These are phyloP conservation scores for Bipolaris victoriae DNA, from an alignment of 2,329 filamentous ascomycete species.

Conservation along the genomic window DNA sequence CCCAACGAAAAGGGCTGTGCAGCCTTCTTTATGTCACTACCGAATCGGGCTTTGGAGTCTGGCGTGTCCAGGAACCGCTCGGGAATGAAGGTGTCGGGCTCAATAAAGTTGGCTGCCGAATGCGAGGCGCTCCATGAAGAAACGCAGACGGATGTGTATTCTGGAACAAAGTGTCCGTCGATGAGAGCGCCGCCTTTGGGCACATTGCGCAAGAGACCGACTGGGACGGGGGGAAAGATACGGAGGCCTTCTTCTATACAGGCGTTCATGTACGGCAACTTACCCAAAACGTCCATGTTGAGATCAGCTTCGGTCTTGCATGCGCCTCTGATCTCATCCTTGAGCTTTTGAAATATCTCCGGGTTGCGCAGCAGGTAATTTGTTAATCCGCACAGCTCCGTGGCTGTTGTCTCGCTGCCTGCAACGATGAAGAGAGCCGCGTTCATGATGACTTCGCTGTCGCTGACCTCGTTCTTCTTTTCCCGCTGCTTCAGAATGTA, in stretches of 20 bases:
- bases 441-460: constrained; percentile 44
- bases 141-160: constrained; percentile 35
- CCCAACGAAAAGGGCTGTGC: constrained; percentile 42
- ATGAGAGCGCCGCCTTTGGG: constrained; percentile 47
- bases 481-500: constrained; percentile 42
- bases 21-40: constrained; percentile 37
- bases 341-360: constrained; percentile 29
- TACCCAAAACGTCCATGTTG: constrained; percentile 38
- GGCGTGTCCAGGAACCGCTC: constrained; percentile 44
- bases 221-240: constrained; percentile 55
- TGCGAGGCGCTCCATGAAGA: constrained; percentile 39
- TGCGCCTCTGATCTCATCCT: constrained; percentile 35
- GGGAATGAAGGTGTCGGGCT: constrained; percentile 43
- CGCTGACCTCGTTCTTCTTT: constrained; percentile 44
- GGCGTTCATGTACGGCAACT: constrained; percentile 52
- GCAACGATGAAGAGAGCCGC: constrained; percentile 43
- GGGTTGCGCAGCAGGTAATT: constrained; percentile 41
- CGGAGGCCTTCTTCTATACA: constrained; percentile 56
- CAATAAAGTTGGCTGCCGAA: constrained; percentile 39
- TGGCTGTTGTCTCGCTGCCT: constrained; percentile 45
- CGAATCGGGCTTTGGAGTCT: constrained; percentile 23
- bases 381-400: constrained; percentile 40
- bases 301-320: constrained; percentile 40
- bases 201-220: constrained; percentile 47
- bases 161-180: constrained; percentile 48